Evolutionary conservation across 495 filamentous ascomycete species (phyloP), one percentile per base, ranked within the genome.

Genomic region (Penicillium cinerascens): DNA sequence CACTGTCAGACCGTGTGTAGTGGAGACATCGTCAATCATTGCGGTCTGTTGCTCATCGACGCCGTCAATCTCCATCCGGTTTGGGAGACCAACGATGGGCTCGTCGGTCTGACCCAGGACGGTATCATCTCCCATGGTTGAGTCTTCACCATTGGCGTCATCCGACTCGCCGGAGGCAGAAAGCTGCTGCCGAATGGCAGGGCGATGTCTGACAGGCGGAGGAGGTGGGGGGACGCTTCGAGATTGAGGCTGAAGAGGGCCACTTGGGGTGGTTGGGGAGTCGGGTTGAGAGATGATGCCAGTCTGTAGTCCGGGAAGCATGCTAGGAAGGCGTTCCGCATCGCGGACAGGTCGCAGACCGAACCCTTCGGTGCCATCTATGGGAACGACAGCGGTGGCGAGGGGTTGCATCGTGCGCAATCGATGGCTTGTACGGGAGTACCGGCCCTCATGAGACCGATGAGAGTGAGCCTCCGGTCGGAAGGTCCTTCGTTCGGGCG

Each of bases 241-340:
- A 72, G 56, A 42, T 37, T 66, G 63, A 48, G 60, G 74, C 63
- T 62, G 84, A 61, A 58, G 78, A 10, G 83, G 85, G 36, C 88
- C 87, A 45, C 87, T 80, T 9, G 92, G 93, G 1, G 93, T 98
- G 10, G 91, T 96, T 1, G 93, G 93, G 9, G 92, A 96, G 47
- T 90, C 88, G 1, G 93, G 93, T 61, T 96, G 93, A 7, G 93
- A 96, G 21, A 84, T 80, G 45, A 91, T 73, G 18, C 85, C 85
- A 2, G 82, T 77, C 42, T 88, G 83, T 42, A 88, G 70, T 7
- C 85, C 81, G 2, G 90, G 85, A 26, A 89, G 70, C 83, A 95
- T 93, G 49, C 88, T 92, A 11, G 87, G 87, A 16, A 97, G 78
- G 44, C 92, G 84, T 59, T 97, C 92, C 35, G 80, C 78, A 64